Base-by-base conservation (phyloP, 441 rosid species). In the Mallotus japonicus region DNA sequence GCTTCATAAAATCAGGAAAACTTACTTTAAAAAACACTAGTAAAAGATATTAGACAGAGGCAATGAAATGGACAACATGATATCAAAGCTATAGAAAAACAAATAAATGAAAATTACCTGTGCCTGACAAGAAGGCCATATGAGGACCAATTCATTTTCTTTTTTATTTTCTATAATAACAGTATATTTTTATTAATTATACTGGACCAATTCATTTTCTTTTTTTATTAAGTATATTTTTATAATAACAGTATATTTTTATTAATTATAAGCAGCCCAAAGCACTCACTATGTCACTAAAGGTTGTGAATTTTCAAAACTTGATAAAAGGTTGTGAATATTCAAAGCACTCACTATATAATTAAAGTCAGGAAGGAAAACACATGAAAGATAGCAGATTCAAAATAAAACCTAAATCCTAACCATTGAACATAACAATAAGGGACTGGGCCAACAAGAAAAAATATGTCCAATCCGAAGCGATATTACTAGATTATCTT, bases 1-100 rank as follows among this genome's bases (percentile, higher is more conserved):
- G 75, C 65, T 75, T 76, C 66, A 78, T 65, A 75, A 76, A 54
- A 82, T 79, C 79, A 82, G 76, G 57, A 75, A 75, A 61, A 62
- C 34, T 19, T 37, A 73, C 71, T 68, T 76, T 61, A 71, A 55
- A 72, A 32, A 61, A 69, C 58, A 53, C 24, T 60, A 71, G 73
- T 47, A 72, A 61, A 71, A 5, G 22, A 56, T 58, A 55, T 42
- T 22, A 54, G 65, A 62, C 32, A 65, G 11, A 17, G 53, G 19
- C 24, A 20, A 50, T 46, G 42, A n/a, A 55, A 71, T n/a, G 15
- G 54, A 73, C 62, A 77, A 54, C 16, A 54, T 63, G 34, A 76
- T 20, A 77, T 69, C 65, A 76, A 56, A 53, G 24, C 47, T 50
- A 72, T n/a, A 60, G 19, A 13, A 19, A 32, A 32, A 2, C 47